These are phyloP conservation scores for Chondrus crispus DNA, from an alignment of 23 red algal species.

Conservation along the genomic window DNA sequence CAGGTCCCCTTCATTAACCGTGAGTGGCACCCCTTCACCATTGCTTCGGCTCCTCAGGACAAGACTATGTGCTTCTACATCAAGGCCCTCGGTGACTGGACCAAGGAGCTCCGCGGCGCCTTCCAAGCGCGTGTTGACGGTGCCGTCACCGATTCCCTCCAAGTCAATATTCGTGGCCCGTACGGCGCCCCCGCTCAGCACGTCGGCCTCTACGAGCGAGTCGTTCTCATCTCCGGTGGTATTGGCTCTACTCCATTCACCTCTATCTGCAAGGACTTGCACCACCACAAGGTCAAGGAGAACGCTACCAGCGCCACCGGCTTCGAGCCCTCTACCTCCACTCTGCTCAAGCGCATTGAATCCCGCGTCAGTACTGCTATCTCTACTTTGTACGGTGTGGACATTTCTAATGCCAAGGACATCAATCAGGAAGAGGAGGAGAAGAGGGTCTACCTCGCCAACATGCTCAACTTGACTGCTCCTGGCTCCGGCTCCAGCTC, in stretches of 20 bases:
- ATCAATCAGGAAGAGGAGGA: background rate
- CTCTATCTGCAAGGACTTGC: conserved; percentile 49
- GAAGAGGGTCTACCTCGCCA: background rate
- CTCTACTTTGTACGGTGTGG: background rate
- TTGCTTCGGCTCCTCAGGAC: conserved; percentile 75
- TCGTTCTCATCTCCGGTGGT: conserved; percentile 66
- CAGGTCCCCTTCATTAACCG: conserved; percentile 59
- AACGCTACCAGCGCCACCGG: too few relatives aligned
- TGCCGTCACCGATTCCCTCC: background rate
- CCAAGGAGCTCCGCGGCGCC: conserved; percentile 30
- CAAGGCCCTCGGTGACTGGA: conserved; percentile 74
- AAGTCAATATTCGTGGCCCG: conserved; percentile 56
- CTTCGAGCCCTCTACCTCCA: too few relatives aligned
- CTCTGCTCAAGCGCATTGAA: background rate
- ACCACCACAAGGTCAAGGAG: conserved; percentile 3
- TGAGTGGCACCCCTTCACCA: conserved; percentile 85
- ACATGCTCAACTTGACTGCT: background rate
- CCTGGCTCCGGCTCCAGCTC: background rate
- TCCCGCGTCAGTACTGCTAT: background rate
- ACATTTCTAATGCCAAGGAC: background rate
- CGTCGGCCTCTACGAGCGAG: conserved; percentile 44
- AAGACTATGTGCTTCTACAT: conserved; percentile 60
- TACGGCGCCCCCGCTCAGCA: conserved; percentile 77
- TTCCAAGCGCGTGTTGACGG: conserved; percentile 5
- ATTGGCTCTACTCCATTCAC: conserved; percentile 74